phyloP scores from a whole-genome alignment of 2,329 filamentous ascomycete genomes.

The Sporothrix schenckii region DNA sequence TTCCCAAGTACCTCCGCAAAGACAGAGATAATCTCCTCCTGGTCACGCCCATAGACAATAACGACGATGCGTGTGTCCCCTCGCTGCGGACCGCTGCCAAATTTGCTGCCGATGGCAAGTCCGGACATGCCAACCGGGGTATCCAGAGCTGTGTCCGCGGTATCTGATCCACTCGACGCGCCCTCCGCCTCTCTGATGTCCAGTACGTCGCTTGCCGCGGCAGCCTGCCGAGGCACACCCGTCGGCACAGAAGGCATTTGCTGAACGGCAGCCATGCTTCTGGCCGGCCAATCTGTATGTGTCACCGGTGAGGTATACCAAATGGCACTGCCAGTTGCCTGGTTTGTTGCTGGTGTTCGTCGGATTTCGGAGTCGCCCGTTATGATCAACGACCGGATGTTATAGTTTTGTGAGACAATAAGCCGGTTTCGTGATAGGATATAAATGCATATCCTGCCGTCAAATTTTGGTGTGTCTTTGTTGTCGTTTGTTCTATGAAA shows the following conservation, averaged over 20 bases:
- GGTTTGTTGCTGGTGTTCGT: neutral
- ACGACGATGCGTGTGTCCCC: constrained; percentile 64
- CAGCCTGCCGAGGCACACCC: constrained; percentile 16
- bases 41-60: constrained; percentile 70
- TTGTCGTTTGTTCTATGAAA: neutral
- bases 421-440: neutral
- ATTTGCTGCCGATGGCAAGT: constrained; percentile 46
- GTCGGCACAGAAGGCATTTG: constrained; percentile 38
- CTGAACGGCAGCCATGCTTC: constrained; percentile 38
- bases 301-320: neutral
- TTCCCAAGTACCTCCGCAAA: constrained; percentile 81
- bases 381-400: neutral
- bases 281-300: neutral
- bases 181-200: constrained; percentile 30
- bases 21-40: constrained; percentile 72
- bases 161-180: neutral
- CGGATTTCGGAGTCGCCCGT: neutral
- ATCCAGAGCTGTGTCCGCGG: constrained; percentile 36
- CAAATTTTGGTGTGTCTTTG: neutral
- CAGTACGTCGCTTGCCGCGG: constrained; percentile 7
- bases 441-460: constrained; percentile 6
- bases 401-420: constrained; percentile 1
- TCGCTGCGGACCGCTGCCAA: constrained; percentile 52
- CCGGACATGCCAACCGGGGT: constrained; percentile 26
- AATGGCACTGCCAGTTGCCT: neutral